Conservation (phyloP, 1,284 basidiomycete species). For the Cryptococcus depauperatus region DNA sequence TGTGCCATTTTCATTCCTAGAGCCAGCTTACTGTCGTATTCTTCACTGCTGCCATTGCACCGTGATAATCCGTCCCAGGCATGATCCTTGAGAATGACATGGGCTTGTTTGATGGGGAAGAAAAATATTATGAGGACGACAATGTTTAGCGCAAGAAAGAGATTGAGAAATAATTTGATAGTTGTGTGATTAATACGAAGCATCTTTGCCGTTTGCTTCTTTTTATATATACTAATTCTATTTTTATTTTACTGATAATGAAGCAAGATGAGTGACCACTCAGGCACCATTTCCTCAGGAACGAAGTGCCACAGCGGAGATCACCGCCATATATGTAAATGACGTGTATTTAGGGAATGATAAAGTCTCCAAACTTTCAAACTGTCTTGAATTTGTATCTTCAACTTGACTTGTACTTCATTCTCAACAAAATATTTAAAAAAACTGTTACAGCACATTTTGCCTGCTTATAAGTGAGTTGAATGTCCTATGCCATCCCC, state of each 20-base stretch:
- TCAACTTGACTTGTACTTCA: not conserved
- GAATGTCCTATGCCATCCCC: too few species aligned
- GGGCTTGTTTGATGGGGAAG: slow-evolving; percentile 9
- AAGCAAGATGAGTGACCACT: too few species aligned
- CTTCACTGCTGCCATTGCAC: slow-evolving; percentile 4
- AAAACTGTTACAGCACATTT: too few species aligned
- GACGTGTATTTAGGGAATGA: not conserved
- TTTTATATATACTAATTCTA: not conserved
- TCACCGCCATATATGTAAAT: too few species aligned
- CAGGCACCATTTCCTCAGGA: too few species aligned
- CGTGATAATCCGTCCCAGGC: slow-evolving; percentile 9
- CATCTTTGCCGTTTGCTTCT: too few species aligned
- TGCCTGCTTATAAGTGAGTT: too few species aligned
- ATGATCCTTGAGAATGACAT: slow-evolving; percentile 8
- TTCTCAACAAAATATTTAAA: too few species aligned
- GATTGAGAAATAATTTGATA: slow-evolving; percentile 12
- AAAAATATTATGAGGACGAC: slow-evolving; percentile 13
- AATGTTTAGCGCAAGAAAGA: slow-evolving; percentile 14
- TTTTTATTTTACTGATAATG: not conserved
- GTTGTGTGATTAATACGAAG: too few species aligned
- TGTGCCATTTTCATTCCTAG: too few species aligned
- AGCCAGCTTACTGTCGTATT: too few species aligned
- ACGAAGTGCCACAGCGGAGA: too few species aligned
- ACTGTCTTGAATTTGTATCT: not conserved
- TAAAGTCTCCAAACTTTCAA: not conserved